Base-by-base conservation (phyloP, 768 basidiomycete genomes). In the Guyanaporus albipodus region DNA sequence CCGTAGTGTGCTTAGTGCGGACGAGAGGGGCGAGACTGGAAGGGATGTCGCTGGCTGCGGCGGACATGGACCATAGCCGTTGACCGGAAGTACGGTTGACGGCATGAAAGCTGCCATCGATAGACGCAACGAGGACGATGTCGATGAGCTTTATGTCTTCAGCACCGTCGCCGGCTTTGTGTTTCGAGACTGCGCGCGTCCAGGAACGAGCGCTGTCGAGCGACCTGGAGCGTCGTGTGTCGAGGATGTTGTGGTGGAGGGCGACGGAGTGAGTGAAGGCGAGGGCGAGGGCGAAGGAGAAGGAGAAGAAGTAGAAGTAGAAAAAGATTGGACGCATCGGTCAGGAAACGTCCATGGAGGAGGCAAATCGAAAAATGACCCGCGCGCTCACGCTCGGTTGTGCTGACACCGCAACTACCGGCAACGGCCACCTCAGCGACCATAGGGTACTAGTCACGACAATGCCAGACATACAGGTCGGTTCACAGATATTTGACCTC, bases 41-140 rank as follows among this genome's bases (percentile, higher is more conserved):
- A 0, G 81, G 78, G 7, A 72, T 64, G 14, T 40, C 59, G 22
- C 73, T 61, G 32, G 79, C 67, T 38, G 76, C 75, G 14, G 83
- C 78, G 8, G 83, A 78, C 83, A 93, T 87, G 28, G 91, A 91
- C 95, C 95, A 99, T 0, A 93, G 72, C 8, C 79, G 73, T 14
- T 78, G 77, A 0, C 95, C 95, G 0, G 85, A 85, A 0, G 85
- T 83, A 50, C 95, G 74, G 60, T 95, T 92, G 53, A 98, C 74
- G 0, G 92, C 96, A 71, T 97, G 94, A 27, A 99, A 83, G 48
- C 84, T 91, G 21, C 95, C 95, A 68, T 98, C 94, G 22, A 99
- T 83, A 7, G 92, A 92, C 1, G 93, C 90, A 10, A 95, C 78
- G 15, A 99, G 79, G 22, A 96, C 87, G 44, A 89, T 78, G 58